A percentile compares a stretch with the other conserved stretches of the same genome.
phyloP scores from a whole-genome alignment of 2,329 filamentous ascomycete genomes.

The Dendryphion nanum region DNA sequence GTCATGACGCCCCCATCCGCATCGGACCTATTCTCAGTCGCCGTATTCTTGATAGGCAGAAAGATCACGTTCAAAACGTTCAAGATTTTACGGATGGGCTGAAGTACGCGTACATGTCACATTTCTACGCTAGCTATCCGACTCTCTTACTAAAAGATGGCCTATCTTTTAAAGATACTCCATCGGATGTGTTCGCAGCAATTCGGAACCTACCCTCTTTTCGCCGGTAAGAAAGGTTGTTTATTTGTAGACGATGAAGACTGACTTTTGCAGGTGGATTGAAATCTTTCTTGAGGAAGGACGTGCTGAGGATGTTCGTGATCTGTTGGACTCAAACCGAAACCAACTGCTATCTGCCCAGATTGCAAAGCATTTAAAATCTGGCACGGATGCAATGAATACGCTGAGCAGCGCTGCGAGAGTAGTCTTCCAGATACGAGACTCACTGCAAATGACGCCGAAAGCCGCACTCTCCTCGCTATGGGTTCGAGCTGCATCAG shows the following conservation, averaged over 20 bases:
- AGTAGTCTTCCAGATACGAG: conserved; percentile 38
- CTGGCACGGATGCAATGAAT: conserved; percentile 41
- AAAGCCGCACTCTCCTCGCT: conserved; percentile 45
- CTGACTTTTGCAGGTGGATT: conserved; percentile 22
- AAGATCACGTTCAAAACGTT: conserved; percentile 73
- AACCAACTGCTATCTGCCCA: no score
- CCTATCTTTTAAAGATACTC: conserved; percentile 42
- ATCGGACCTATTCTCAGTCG: conserved; percentile 64
- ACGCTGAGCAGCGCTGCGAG: conserved; percentile 40
- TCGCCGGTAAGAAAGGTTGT: conserved; percentile 35
- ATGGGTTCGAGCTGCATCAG: conserved; percentile 61
- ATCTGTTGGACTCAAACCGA: conserved; percentile 55
- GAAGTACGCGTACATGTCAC: conserved; percentile 81
- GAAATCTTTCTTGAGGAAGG: conserved; percentile 42
- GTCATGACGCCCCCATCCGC: conserved; percentile 55
- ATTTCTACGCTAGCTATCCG: conserved; percentile 77
- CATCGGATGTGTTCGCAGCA: conserved; percentile 64
- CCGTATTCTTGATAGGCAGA: conserved; percentile 68
- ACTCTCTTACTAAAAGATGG: conserved; percentile 58
- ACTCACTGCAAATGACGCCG: conserved; percentile 35
- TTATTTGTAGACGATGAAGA: neutral
- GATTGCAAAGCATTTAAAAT: conserved; percentile 34
- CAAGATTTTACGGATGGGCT: conserved; percentile 69
- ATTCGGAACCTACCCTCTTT: conserved; percentile 70
- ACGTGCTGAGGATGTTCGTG: conserved; percentile 45